These are phyloP conservation scores for Aureobasidium subglaciale DNA, from an alignment of 2,329 filamentous ascomycete genomes.

Conservation along the genomic window DNA sequence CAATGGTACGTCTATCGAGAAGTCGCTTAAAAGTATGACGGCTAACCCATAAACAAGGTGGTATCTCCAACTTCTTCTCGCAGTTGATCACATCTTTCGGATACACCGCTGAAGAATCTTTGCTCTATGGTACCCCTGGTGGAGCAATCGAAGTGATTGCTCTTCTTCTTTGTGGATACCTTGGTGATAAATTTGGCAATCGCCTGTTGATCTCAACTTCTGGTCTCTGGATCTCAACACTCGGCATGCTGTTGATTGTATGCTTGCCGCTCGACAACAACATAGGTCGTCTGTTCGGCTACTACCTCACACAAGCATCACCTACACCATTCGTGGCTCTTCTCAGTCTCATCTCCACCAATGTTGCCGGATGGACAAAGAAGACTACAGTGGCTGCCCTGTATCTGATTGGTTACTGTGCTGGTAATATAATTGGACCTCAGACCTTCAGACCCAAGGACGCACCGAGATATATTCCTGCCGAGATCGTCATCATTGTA, in stretches of 20 bases:
- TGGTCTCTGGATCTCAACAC: slow-evolving; percentile 47
- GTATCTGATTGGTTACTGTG: slow-evolving; percentile 46
- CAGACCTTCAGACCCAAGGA: slow-evolving; percentile 52
- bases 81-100: slow-evolving; percentile 58
- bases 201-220: slow-evolving; percentile 50
- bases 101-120: slow-evolving; percentile 54
- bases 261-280: slow-evolving; percentile 53
- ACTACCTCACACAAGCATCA: slow-evolving; percentile 56
- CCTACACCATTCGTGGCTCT: slow-evolving; percentile 58
- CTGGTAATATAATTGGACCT: slow-evolving; percentile 51
- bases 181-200: slow-evolving; percentile 51
- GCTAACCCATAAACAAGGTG: slow-evolving; percentile 28
- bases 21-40: background rate
- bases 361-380: slow-evolving; percentile 53
- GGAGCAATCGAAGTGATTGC: slow-evolving; percentile 58
- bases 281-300: slow-evolving; percentile 55
- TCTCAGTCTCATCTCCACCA: slow-evolving; percentile 56
- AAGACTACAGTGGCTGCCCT: slow-evolving; percentile 52
- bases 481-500: slow-evolving; percentile 54
- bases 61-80: slow-evolving; percentile 55
- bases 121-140: slow-evolving; percentile 59
- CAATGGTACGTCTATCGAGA: slow-evolving; percentile 35
- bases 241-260: slow-evolving; percentile 59
- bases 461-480: slow-evolving; percentile 54
- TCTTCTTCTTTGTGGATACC: slow-evolving; percentile 48